Evolutionary conservation across 345 rosid genomes (phyloP), one percentile per base, ranked within the genome.

Genomic region (Brassica cretica): DNA sequence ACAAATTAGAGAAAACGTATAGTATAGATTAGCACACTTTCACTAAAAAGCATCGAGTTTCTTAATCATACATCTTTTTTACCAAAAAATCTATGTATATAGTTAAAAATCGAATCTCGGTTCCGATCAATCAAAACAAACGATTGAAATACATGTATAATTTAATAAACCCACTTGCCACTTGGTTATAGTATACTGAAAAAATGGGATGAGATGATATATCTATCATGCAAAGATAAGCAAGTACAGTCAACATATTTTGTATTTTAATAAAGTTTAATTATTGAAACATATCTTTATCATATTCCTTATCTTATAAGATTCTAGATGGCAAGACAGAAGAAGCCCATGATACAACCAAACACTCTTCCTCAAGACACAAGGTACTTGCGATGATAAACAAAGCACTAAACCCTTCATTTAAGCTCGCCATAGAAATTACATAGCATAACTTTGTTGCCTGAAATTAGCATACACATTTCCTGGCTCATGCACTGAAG

Each of bases 51-150:
- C 56, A 61, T 60, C 27, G 44, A 33, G 39, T 51, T 0, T 68
- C 3, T 8, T 30, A 33, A 70, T 18, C 9, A 70, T 69, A 29
- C 33, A 46, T 68, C 53, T 46, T 37, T 60, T 56, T 12, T 49
- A 2, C 53, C 10, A 58, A 75, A 59, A 59, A 59, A 16, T 58
- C 18, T 66, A 74, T 68, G 62, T 53, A 32, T 60, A 63, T 49
- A 70, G 64, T 70, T 70, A 53, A 53, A 51, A 62, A 63, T 53
- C 15, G 75, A 76, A 61, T 32, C 30, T 74, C 33, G 18, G 44
- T 12, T 8, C 60, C 14, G 37, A 75, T 72, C 39, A 35, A 15
- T 76, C 65, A 68, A 59, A 58, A 39, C 29, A 74, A 15, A 41
- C 32, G 41, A 67, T 53, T 51, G 25, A 21, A 59, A 46, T 21